Percentiles rank a stretch among this genome's conserved stretches.
Evolutionary conservation across 352 stramenopile genomes (phyloP).

Genomic region (Globisporangium cystogenes): DNA sequence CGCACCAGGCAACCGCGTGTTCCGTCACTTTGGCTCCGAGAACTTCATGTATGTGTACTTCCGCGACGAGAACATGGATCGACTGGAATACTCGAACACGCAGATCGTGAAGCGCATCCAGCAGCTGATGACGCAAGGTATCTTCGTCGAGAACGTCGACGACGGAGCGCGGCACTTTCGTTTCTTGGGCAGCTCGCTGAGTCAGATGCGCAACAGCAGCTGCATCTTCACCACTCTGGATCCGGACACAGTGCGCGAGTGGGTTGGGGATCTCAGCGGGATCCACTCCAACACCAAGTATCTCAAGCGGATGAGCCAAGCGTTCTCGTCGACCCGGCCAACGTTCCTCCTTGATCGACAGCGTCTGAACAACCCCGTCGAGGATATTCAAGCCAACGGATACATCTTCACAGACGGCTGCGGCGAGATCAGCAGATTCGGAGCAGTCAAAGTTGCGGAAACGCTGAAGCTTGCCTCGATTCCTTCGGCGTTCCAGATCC

Average conservation of each 20-base stretch:
- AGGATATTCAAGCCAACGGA: conserved; percentile 37
- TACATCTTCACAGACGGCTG: conserved; percentile 74
- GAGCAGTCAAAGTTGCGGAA: conserved; percentile 29
- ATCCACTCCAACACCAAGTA: conserved; percentile 67
- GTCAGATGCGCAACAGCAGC: conserved; percentile 66
- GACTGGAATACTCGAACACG: conserved; percentile 45
- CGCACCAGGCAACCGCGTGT: conserved; percentile 61
- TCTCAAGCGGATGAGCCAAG: conserved; percentile 69
- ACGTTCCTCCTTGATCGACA: conserved; percentile 34
- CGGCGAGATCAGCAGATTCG: conserved; percentile 43
- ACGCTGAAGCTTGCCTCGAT: conserved; percentile 29
- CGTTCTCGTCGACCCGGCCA: conserved; percentile 63
- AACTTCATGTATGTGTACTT: conserved; percentile 87
- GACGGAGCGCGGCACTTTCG: conserved; percentile 21
- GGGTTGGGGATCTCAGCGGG: conserved; percentile 51
- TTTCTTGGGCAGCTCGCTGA: conserved; percentile 72
- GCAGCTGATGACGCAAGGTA: conserved; percentile 31
- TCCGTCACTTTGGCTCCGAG: conserved; percentile 52
- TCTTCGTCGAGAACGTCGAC: conserved; percentile 26
- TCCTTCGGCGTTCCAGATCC: conserved; percentile 73
- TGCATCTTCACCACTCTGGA: conserved; percentile 65
- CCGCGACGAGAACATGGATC: conserved; percentile 72
- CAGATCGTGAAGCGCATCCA: conserved; percentile 32
- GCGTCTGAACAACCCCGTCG: conserved; percentile 34
- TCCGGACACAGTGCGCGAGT: conserved; percentile 36